Base-by-base conservation (phyloP, 1,284 basidiomycete species). In the Heimioporus retisporus region DNA sequence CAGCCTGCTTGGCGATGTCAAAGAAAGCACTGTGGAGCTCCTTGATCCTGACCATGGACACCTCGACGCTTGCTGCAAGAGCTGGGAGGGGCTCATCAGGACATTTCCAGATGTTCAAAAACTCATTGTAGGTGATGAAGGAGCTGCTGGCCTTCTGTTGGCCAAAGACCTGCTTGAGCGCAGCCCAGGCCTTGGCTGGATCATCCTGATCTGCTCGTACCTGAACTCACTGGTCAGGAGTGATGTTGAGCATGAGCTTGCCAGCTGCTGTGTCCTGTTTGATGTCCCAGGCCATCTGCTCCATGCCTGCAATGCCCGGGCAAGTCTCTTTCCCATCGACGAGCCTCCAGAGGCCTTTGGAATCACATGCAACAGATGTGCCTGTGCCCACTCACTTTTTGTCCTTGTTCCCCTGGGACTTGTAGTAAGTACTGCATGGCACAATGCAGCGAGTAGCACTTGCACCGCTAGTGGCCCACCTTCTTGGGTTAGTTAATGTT, bases 21-120 rank as follows among this genome's bases (percentile, higher is more conserved):
- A 63, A 63, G n/a, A 16, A 6, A 15, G 61, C n/a, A 16, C 75
- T 72, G 35, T 69, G 67, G 16, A 81, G 72, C 16, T 75, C 65
- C 44, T 79, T 4, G 31, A 35, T 35, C 31, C 31, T 4, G 31
- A 35, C 56, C 21, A 50, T 50, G 18, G 21, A 16, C 21, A 3
- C 48, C 18, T 21, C 21, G 11, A 35, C 31, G 4, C 31, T 35
- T 5, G 31, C 55, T 51, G 65, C 59, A 7, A 82, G 73, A n/a
- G n/a, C n/a, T n/a, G n/a, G n/a, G n/a, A n/a, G n/a, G n/a, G 72
- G 67, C 66, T 81, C 74, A 21, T 76, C 70, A 13, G 76, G 67
- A n/a, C 65, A 44, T 65, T 78, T 79, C 40, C 13, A 6, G 14
- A 53, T 53, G 51, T 25, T 28, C 6, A 53, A 53, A 16, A 53